phyloP scores from a whole-genome alignment of 2,329 filamentous ascomycete genomes.

The Lithohypha guttulata region DNA sequence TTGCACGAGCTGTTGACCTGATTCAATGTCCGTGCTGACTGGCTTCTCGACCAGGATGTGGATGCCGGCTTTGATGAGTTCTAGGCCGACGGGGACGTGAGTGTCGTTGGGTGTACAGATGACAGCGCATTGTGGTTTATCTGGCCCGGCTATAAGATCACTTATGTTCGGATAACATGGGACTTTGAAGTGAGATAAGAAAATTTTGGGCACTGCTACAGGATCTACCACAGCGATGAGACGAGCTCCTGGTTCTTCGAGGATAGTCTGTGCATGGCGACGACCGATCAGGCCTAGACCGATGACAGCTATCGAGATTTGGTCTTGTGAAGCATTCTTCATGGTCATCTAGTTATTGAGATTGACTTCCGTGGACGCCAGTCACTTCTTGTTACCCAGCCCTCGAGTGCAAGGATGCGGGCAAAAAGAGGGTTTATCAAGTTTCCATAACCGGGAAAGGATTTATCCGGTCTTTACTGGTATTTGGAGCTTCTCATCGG shows the following conservation, averaged over 20 bases:
- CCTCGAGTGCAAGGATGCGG: no score
- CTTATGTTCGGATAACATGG: neutral
- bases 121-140: conserved; percentile 10
- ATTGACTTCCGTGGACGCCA: no score
- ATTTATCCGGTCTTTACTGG: no score
- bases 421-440: no score
- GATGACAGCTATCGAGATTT: conserved; percentile 9
- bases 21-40: conserved; percentile 6
- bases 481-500: no score
- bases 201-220: neutral
- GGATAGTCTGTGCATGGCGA: conserved; percentile 9
- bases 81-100: conserved; percentile 10
- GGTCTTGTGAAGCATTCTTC: no score
- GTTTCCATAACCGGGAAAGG: no score
- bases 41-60: conserved; percentile 18
- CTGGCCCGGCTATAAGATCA: neutral
- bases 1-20: conserved; percentile 1
- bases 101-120: conserved; percentile 14
- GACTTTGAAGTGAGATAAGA: neutral
- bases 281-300: conserved; percentile 9
- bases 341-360: no score
- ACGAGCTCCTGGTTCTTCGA: neutral
- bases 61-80: conserved; percentile 10
- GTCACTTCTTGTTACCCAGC: no score
- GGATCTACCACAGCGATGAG: conserved; percentile 10